Base-by-base conservation (phyloP, 495 filamentous ascomycete genomes). In the Penicillium chermesinum region DNA sequence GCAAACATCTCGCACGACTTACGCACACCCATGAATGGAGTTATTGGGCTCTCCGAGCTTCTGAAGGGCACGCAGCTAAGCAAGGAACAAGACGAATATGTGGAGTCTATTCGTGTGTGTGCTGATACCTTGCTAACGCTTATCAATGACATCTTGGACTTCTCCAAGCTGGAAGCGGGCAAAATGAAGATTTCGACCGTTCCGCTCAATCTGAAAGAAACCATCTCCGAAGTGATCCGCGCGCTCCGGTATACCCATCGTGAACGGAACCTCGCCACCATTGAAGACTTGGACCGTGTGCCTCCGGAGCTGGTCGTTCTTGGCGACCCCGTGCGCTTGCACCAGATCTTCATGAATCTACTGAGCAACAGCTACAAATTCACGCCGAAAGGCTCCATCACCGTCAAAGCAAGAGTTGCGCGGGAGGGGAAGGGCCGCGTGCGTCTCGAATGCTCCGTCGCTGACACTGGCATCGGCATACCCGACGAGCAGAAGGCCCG, bases 341-440 rank as follows among this genome's bases (percentile, higher is more conserved):
- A 95, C 57, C 90, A 96, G 61, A 90, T 95, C 2, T 81, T 96
- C 47, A 93, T 93, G 70, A 96, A 96, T 51, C 77, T 95, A 17
- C 85, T 96, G 27, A 87, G 88, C 54, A 96, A 96, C 70, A 89
- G 85, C 63, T 85, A 96, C 64, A 96, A 96, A 59, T 96, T 96
- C 65, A 96, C 90, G 0, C 84, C 88, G 32, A 79, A 86, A 50
- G 90, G 90, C 7, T 86, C 86, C 10, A 87, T 96, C 41, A 89
- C 85, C 2, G 87, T 95, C 44, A 77, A 77, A 44, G 86, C 88
- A 6, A 77, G 69, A 45, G 80, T 86, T 21, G 82, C 86, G 36
- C 71, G 75, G 13, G 87, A 95, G 65, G 82, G 80, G 39, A 72
- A 79, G 10, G 80, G 87, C 35, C 76, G 70, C 35, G 81, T 90